Conservation (phyloP, 2,329 filamentous ascomycete genomes). For the Xylaria sp. region DNA sequence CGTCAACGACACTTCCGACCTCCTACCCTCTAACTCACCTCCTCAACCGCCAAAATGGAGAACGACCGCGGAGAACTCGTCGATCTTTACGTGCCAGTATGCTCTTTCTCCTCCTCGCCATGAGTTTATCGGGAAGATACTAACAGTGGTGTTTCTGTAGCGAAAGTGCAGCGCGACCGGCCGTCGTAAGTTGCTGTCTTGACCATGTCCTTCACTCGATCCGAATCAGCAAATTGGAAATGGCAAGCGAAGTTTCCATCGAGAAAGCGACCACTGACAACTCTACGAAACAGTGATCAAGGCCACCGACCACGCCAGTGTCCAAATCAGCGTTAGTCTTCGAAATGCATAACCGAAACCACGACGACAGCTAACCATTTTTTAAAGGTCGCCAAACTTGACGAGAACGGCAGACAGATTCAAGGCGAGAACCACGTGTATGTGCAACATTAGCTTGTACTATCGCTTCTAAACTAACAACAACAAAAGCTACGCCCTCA, state of each 20-base stretch:
- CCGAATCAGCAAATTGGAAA: neutral
- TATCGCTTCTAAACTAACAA: constrained; percentile 66
- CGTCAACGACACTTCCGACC: constrained; percentile 39
- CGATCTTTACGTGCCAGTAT: constrained; percentile 80
- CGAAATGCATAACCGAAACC: neutral
- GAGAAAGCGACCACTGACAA: constrained; percentile 16
- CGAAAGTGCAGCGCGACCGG: constrained; percentile 80
- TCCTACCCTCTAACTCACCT: constrained; percentile 41
- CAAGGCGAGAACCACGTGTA: constrained; percentile 56
- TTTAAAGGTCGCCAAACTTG: constrained; percentile 82
- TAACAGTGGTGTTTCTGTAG: constrained; percentile 57
- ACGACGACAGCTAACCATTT: constrained; percentile 17
- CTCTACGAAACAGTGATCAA: constrained; percentile 75
- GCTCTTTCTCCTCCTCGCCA: constrained; percentile 1
- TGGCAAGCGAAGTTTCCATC: neutral
- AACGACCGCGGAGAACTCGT: constrained; percentile 99
- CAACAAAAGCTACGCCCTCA: constrained; percentile 97
- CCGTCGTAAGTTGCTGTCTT: constrained; percentile 30
- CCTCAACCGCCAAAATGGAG: constrained; percentile 81
- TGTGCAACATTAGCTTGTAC: neutral
- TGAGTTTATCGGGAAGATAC: constrained; percentile 5
- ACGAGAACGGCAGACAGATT: constrained; percentile 94
- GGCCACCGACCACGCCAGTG: constrained; percentile 99
- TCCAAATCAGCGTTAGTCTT: constrained; percentile 65
- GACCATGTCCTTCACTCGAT: neutral